Evolutionary conservation across 257 asterid genomes (phyloP), one percentile per base, ranked within the genome.

Genomic region (Misopates orontium): DNA sequence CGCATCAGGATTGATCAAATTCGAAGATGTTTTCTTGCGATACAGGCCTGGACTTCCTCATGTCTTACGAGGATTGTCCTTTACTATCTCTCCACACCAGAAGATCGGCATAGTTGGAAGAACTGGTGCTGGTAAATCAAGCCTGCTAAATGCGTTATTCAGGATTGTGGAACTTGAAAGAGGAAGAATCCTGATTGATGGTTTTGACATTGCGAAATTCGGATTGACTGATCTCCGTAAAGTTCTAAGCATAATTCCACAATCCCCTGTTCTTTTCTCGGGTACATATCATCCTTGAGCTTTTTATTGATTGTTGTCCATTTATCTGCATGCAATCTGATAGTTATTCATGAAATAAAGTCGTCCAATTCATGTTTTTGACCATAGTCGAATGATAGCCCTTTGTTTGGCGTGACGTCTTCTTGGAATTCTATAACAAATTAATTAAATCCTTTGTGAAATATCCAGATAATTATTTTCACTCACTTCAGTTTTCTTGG

Each of bases 51-150:
- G 81, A 22, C 89, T 88, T 68, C 91, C 94, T 22, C 78, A 83
- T 13, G 91, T 85, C 41, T 74, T 88, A 45, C 81, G 62, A 66
- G 87, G 91, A 45, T 61, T 85, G 73, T 81, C 94, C 4, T 85
- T 85, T 58, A 68, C 73, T 25, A 77, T 85, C 56, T 65, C 68
- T 58, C 82, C 95, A 13, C 71, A 78, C 70, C 83, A 79, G 67
- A 88, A 88, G 70, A 91, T 86, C n/a, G 96, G 95, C 24, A 82
- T 88, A 60, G 91, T 88, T 55, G 96, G 96, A 56, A 82, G 95
- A 72, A 88, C 96, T 11, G 96, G 96, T 49, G 95, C 96, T 52
- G 96, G 96, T 36, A 88, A 88, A 74, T 85, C 96, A 10, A 88
- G 96, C 89, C 82, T 88, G 96, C 81, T 88, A 52, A 85, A 88